Base-by-base conservation (phyloP, 164 flowering plant species). In the Aristolochia californica region DNA sequence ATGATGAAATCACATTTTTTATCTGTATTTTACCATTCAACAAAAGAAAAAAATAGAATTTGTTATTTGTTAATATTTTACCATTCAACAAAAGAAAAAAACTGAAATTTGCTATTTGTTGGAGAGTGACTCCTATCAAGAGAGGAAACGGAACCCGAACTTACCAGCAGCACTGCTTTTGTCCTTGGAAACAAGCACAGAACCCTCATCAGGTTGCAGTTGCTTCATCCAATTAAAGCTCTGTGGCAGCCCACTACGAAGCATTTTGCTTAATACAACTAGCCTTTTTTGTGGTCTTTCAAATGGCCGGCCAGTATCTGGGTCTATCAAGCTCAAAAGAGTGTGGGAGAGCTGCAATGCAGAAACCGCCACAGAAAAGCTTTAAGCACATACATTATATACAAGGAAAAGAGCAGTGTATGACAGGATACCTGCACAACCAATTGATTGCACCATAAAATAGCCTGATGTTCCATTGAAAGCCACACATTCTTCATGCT, bases 381-480 rank as follows among this genome's bases (percentile, higher is more conserved):
- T 34, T 40, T 5, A 25, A 15, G 30, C 52, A 40, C 45, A 44
- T 20, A 14, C 4, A 45, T n/a, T 13, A 52, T 27, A 21, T 21
- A 57, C 45, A 58, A 43, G 17, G 45, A 45, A 62, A 60, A 21
- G 21, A 5, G 27, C 40, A 48, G 22, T 72, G n/a, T 62, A 53
- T 43, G 24, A 68, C 5, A 20, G n/a, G 14, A n/a, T 64, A 86
- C 99, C 72, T 94, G 99, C 53, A 90, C 85, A 74, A 90, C 96
- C 26, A 94, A 72, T 69, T 94, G 99, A 76, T 94, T 94, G 68
- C 99, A 94, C 99, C 99, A 94, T 57, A 94, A 71, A 68, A 94
- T 90, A 70, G 80, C 84, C 67, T 94, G 99, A 74, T 94, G 99
- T 60, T 94, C 99, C 96, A 90, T 86, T 50, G 99, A 94, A 65